Percentiles rank a stretch among this genome's conserved stretches.
Evolutionary conservation across 176 grass and related monocot species (phyloP).

Genomic region (Carex parvula): DNA sequence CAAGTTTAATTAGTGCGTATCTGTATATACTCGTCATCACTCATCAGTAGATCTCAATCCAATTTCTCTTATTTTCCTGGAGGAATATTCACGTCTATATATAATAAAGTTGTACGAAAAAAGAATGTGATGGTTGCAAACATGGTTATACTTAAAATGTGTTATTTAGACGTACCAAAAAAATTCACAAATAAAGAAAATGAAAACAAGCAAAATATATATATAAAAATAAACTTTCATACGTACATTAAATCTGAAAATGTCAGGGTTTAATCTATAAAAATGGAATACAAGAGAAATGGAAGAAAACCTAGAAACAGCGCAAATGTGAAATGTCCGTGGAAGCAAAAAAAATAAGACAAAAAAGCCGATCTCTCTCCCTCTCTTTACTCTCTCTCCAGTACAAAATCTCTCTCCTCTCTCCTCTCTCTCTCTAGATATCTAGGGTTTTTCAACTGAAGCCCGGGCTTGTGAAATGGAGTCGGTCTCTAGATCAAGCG

Average conservation of each 20-base stretch:
- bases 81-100: too few species aligned
- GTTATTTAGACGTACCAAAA: not conserved
- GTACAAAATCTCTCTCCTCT: not conserved
- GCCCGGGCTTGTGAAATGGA: constrained; percentile 15
- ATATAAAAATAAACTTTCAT: not conserved
- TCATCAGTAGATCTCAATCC: too few species aligned
- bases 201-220: not conserved
- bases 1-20: too few species aligned
- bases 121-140: too few species aligned
- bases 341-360: not conserved
- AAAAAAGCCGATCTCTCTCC: not conserved
- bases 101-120: too few species aligned
- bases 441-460: constrained; percentile 26
- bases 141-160: too few species aligned
- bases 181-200: not conserved
- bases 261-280: not conserved
- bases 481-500: constrained; percentile 30
- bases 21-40: too few species aligned
- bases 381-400: not conserved
- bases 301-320: not conserved
- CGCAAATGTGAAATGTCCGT: not conserved
- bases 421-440: constrained; percentile 1
- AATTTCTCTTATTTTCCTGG: too few species aligned
- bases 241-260: not conserved
- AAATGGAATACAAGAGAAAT: not conserved